phyloP scores from a whole-genome alignment of 345 rosid genomes.

The Aegle marmelos region DNA sequence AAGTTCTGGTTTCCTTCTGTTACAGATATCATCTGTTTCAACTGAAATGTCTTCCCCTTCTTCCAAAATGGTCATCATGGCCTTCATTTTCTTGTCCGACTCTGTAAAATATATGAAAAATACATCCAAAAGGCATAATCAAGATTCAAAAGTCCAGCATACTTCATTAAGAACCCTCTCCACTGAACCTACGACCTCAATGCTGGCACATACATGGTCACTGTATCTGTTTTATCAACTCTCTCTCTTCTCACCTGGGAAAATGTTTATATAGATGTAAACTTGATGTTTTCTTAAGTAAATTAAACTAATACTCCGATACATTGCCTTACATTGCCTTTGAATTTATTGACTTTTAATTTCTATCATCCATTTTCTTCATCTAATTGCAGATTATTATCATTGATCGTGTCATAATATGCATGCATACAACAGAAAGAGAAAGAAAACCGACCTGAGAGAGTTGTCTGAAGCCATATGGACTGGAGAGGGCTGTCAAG shows the following conservation, averaged over 20 bases:
- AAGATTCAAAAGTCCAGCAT: background rate
- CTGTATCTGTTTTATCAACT: background rate
- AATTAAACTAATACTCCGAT: background rate
- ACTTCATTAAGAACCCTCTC: background rate
- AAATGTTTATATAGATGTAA: background rate
- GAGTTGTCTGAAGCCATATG: conserved; percentile 37
- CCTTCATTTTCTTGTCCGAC: conserved; percentile 30
- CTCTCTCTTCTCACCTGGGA: no score
- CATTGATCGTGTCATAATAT: background rate
- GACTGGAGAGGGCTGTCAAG: conserved; percentile 18
- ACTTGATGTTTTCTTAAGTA: background rate
- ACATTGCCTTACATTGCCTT: background rate
- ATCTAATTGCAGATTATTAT: background rate
- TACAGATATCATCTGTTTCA: background rate
- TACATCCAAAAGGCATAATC: background rate
- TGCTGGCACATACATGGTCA: background rate
- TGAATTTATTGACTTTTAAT: background rate
- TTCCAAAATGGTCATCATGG: conserved; percentile 28
- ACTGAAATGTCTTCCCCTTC: conserved; percentile 7
- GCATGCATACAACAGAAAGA: background rate
- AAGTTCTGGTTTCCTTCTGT: conserved; percentile 18
- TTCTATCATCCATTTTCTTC: background rate
- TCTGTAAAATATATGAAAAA: conserved; percentile 28
- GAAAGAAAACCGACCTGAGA: conserved; percentile 28
- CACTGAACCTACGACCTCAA: background rate